Evolutionary conservation across 2,329 filamentous ascomycete genomes (phyloP), one percentile per base, ranked within the genome.

Genomic region (Penicillium vulpinum): DNA sequence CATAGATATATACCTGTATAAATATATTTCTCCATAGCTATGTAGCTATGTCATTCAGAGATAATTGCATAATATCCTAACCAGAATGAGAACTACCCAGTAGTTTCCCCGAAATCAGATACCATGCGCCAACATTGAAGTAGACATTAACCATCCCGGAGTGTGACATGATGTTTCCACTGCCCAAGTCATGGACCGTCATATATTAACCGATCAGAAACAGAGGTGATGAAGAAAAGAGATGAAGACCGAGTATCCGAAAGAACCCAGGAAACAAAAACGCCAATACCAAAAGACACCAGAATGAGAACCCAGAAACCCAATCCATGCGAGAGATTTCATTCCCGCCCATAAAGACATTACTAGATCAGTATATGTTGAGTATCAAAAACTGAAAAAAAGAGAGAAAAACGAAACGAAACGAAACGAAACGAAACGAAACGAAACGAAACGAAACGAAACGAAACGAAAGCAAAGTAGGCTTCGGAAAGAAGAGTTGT

Each of bases 111-210:
- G 26, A 29, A 47, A 48, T 31, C 18, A 31, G 16, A 18, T 21
- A 29, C 21, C 38, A 24, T 41, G 22, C 50, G 50, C 50, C 50
- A 52, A 29, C 8, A 26, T 45, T 35, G 16, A 54, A 52, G 24
- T 51, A 51, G 41, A 60, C 46, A 58, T 51, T 54, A 51, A 39
- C 54, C 54, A 50, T 41, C 40, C 50, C 29, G 7, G 40, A 50
- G 36, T 21, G 10, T 13, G 6, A 48, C 10, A 15, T 13, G 21
- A 26, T 48, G 11, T 21, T 13, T 21, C 10, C 21, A 9, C 16
- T 15, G 16, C 8, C 6, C 6, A 18, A 18, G 43, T 6, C 18
- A 5, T 31, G 18, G 28, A 4, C 40, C 16, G 16, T 28, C 28
- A 45, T 46, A 33, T 8, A 33, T 46, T 46, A 46, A 8, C 24